A percentile compares a stretch with the other conserved stretches of the same genome.
Conservation (phyloP, 352 stramenopile species). For the Pythium folliculosum region DNA sequence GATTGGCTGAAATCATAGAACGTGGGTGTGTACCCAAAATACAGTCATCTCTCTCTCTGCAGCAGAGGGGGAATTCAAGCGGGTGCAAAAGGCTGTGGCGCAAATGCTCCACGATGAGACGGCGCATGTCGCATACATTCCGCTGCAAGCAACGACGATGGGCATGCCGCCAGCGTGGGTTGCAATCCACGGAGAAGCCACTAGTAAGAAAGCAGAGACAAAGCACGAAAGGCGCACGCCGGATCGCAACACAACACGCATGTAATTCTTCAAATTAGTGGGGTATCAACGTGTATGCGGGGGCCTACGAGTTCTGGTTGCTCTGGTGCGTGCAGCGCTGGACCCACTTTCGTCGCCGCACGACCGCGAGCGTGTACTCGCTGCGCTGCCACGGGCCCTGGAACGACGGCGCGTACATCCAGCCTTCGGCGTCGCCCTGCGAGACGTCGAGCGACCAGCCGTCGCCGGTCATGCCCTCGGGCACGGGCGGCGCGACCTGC, state of each 20-base stretch:
- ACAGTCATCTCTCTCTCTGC: neutral
- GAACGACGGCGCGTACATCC: constrained; percentile 83
- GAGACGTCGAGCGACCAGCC: constrained; percentile 79
- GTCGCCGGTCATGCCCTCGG: constrained; percentile 51
- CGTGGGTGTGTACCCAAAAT: constrained; percentile 18
- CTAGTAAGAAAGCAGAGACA: too few species aligned
- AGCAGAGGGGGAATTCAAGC: neutral
- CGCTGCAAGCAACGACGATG: neutral
- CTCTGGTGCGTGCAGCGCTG: constrained; percentile 51
- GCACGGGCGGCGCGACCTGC: constrained; percentile 65
- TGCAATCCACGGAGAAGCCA: too few species aligned
- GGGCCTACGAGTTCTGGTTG: constrained; percentile 9
- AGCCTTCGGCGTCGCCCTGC: constrained; percentile 80
- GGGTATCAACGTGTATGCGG: neutral
- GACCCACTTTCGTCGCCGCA: constrained; percentile 83
- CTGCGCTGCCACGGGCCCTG: constrained; percentile 78
- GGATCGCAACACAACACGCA: too few species aligned
- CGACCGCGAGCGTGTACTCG: constrained; percentile 71
- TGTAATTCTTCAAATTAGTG: too few species aligned
- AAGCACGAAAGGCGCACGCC: too few species aligned
- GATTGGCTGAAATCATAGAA: neutral
- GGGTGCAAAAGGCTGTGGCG: too few species aligned
- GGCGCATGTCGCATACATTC: constrained; percentile 3
- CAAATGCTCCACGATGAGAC: neutral
- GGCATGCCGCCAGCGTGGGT: too few species aligned